A percentile compares a stretch with the other conserved stretches of the same genome.
phyloP scores from a whole-genome alignment of 73 alveolate genomes.

The Paramecium biaurelia region DNA sequence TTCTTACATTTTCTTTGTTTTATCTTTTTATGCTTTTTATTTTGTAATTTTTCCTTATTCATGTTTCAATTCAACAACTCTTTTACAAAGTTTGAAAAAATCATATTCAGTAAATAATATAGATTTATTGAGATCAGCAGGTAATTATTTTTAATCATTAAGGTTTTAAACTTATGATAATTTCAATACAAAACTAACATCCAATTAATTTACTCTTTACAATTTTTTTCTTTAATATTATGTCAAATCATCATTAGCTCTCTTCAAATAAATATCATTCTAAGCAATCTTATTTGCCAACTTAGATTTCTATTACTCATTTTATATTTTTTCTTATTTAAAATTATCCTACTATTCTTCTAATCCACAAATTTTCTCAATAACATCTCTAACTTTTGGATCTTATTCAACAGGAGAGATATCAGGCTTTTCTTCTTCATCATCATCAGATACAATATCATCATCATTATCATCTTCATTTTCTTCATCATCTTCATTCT shows the following conservation, averaged over 20 bases:
- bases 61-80: constrained; percentile 66
- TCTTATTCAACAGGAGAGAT: constrained; percentile 82
- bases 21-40: constrained; percentile 65
- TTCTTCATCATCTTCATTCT: constrained; percentile 66
- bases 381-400: constrained; percentile 79
- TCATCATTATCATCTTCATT: constrained; percentile 87
- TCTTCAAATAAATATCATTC: constrained; percentile 66
- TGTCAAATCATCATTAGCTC: constrained; percentile 84
- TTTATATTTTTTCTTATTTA: constrained; percentile 71
- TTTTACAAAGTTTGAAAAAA: constrained; percentile 70
- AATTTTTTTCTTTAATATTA: constrained; percentile 85
- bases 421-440: constrained; percentile 86
- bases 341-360: constrained; percentile 74
- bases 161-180: constrained; percentile 75
- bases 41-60: constrained; percentile 75
- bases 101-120: constrained; percentile 80
- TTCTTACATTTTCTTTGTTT: constrained; percentile 67
- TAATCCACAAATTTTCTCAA: constrained; percentile 72
- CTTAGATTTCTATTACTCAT: constrained; percentile 71
- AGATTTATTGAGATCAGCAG: constrained; percentile 66
- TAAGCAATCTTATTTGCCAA: constrained; percentile 45
- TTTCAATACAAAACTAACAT: constrained; percentile 73
- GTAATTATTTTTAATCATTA: constrained; percentile 21
- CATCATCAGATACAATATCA: constrained; percentile 73
- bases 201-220: constrained; percentile 80